Conservation (phyloP, 1,284 basidiomycete genomes). For the Athelia psychrophila region DNA sequence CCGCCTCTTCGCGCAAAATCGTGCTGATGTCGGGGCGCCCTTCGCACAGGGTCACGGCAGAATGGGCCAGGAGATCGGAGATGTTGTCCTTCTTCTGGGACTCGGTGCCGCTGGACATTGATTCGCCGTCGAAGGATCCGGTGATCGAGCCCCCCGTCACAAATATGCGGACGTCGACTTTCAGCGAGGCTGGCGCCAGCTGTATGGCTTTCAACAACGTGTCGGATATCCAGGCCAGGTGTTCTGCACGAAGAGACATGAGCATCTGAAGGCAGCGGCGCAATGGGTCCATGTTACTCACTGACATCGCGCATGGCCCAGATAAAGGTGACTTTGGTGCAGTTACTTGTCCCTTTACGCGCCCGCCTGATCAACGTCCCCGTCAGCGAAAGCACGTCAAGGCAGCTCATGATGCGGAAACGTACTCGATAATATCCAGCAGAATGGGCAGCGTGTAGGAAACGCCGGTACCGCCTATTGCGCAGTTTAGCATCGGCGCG, state of each 20-base stretch:
- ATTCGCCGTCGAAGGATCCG: no score
- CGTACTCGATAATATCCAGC: slow-evolving; percentile 38
- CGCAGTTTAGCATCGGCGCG: no score
- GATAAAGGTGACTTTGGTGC: slow-evolving; percentile 36
- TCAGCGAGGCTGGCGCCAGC: slow-evolving; percentile 24
- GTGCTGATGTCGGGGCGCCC: slow-evolving; percentile 29
- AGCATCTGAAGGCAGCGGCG: neutral
- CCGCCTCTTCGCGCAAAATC: slow-evolving; percentile 24
- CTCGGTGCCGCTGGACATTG: no score
- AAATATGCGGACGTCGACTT: slow-evolving; percentile 33
- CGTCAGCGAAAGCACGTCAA: neutral
- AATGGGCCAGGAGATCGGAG: slow-evolving; percentile 9
- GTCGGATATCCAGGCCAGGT: slow-evolving; percentile 40
- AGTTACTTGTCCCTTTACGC: slow-evolving; percentile 21
- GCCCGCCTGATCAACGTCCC: slow-evolving; percentile 12
- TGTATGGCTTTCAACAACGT: slow-evolving; percentile 28
- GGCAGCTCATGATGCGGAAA: neutral
- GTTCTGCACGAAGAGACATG: slow-evolving; percentile 23
- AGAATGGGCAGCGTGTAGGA: slow-evolving; percentile 48
- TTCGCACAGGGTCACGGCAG: slow-evolving; percentile 19
- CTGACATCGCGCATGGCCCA: slow-evolving; percentile 43
- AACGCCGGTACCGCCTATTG: slow-evolving; percentile 46
- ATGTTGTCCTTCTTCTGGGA: no score
- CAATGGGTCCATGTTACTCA: slow-evolving; percentile 17
- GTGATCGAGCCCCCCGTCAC: slow-evolving; percentile 23